Evolutionary conservation across 2,329 filamentous ascomycete species (phyloP), one percentile per base, ranked within the genome.

Genomic region (Paecilomyces fulvus): DNA sequence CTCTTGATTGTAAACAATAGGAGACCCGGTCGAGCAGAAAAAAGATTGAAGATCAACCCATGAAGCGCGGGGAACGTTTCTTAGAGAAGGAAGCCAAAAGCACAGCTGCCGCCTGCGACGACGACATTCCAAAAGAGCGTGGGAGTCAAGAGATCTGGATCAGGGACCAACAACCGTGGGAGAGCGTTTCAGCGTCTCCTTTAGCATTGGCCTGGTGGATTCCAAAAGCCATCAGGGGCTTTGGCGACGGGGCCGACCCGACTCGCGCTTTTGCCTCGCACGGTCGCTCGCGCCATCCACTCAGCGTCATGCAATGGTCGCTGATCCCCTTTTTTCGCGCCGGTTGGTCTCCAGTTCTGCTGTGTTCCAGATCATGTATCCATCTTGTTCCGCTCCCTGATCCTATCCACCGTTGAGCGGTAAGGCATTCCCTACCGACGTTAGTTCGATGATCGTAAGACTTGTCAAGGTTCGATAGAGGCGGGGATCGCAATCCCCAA

Each of bases 41-140:
- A 52, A 37, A 20, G 31, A 54, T 52, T 37, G 30, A n/a, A 57
- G 20, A 2, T 49, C 48, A 49, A 49, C 48, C 48, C 48, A 49
- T 33, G 21, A 48, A 55, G 28, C n/a, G 31, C 49, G 30, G 21
- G 21, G 46, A 25, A 28, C 43, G 49, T 25, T 37, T n/a, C 10
- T 23, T 23, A 17, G 31, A 46, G 55, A 56, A n/a, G 17, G n/a
- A 43, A n/a, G 7, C 49, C 20, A 51, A 43, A 48, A 49, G 33
- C 25, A 50, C 51, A 59, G 56, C 46, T 53, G 58, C 55, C 51
- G 59, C 56, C 48, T 54, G 55, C 54, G 59, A 59, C 49, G 43
- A 56, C 23, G 61, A 33, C 52, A 55, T 55, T 54, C 54, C 56
- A 25, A 46, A 65, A 63, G 23, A 75, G 63, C 1, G 57, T 59